Percentiles rank a stretch among this genome's conserved stretches.
Conservation (phyloP, 2,329 filamentous ascomycete species). For the Venturia asperata region DNA sequence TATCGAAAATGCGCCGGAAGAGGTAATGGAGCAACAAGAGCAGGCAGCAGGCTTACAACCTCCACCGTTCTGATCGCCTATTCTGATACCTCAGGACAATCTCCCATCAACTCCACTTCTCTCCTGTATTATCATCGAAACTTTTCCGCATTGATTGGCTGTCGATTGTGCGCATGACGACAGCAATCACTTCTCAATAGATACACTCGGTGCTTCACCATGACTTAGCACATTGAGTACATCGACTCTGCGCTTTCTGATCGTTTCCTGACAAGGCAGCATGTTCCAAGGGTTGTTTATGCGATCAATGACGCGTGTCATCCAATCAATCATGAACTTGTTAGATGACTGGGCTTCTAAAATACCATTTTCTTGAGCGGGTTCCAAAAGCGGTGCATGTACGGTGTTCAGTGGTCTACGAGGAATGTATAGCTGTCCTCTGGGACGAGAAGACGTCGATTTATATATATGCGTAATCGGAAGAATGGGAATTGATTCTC, state of each 20-base stretch:
- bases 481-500: neutral
- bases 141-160: neutral
- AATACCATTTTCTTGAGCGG: slow-evolving; percentile 1
- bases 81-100: neutral
- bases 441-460: neutral
- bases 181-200: neutral
- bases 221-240: neutral
- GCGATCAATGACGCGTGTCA: slow-evolving; percentile 6
- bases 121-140: slow-evolving; percentile 10
- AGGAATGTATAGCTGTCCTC: neutral
- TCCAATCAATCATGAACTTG: neutral
- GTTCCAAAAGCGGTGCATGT: slow-evolving; percentile 2
- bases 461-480: neutral
- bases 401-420: neutral
- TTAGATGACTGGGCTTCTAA: neutral
- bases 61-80: slow-evolving; percentile 33
- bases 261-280: neutral
- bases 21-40: slow-evolving; percentile 37
- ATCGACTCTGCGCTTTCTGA: neutral
- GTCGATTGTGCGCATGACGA: neutral
- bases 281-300: slow-evolving; percentile 6
- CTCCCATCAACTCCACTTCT: slow-evolving; percentile 14
- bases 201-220: neutral
- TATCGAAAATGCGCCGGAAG: slow-evolving; percentile 36
- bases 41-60: slow-evolving; percentile 27